Base-by-base conservation (phyloP, 106 monocot species). In the Allium cepa region DNA sequence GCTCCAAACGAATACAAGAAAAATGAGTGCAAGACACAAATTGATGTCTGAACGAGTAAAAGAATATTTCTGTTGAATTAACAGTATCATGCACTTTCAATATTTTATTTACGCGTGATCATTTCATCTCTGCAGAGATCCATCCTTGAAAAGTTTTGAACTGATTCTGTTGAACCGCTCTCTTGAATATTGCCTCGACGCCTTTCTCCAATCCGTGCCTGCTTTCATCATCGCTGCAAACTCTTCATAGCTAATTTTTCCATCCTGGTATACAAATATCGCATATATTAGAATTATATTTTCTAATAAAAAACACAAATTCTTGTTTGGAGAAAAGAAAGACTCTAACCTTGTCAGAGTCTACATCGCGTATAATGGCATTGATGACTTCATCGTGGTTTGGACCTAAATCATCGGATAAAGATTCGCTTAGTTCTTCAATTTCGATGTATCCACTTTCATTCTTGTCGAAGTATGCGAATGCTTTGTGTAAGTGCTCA, bases 361-460 rank as follows among this genome's bases (percentile, higher is more conserved):
- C 73, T 15, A 73, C 64, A 57, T 73, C 64, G 14, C 65, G 53
- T 45, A 73, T 73, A 57, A 73, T 73, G 56, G 73, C 64, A 57
- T 73, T 73, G 73, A 73, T 73, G 64, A 73, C 64, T 64, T 73
- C 73, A 46, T 73, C 73, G 9, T 46, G 18, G 27, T 73, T 73
- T 5, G 73, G 56, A 47, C 64, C 64, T 56, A 73, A 65, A 48
- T 73, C 73, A 65, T 65, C 62, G 3, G 64, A 45, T 26, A 73
- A 57, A 46, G 64, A 46, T 13, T 56, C 64, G 3, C 73, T 73
- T 26, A 73, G 64, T 57, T 73, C 73, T 18, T 65, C 64, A 48
- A 73, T 73, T 63, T 73, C 73, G 11, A 73, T 73, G 57, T 56
- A 73, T 46, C 73, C 73, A 26, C 73, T 73, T 56, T 73, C 65